Evolutionary conservation across 164 flowering plant genomes (phyloP), one percentile per base, ranked within the genome.

Genomic region (Amborella trichopoda): DNA sequence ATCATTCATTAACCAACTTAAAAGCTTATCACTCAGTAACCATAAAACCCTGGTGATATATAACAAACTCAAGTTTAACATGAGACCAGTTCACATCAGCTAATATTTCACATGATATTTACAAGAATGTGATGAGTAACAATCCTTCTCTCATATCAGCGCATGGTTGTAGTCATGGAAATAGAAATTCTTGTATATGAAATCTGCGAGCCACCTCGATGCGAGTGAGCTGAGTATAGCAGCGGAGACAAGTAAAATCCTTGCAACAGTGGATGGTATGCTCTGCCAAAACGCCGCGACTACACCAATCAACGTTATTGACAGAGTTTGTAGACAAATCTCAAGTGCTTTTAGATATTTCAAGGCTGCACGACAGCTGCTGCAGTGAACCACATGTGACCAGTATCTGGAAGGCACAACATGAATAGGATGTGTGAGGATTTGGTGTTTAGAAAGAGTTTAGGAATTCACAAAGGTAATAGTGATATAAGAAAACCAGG

Each of bases 321-420:
- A 62, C n/a, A 67, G n/a, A 11, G 81, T 54, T 40, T 79, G 90
- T 50, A 90, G 54, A 20, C 58, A 66, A 1, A 69, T 69, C 51
- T 79, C 88, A 3, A 77, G 65, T 6, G 50, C 65, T 12, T 69
- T 79, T 19, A 90, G 77, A 45, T 65, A 60, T 50, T 77, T 79
- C 21, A 67, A 21, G 19, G 95, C 95, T 19, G 45, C 52, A 26
- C 55, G 72, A 62, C 97, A 90, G 56, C 95, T 90, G 44, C 68
- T 53, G 61, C 97, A 90, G 68, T 74, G 78, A 69, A 77, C 90
- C 22, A 78, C 83, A 56, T 89, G 95, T 27, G 81, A 64, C 90
- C 82, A 65, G 67, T 80, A 89, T 76, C 94, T 80, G 81, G 22
- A 58, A 60, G 24, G n/a, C n/a, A n/a, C n/a, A 48, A 47, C n/a